Evolutionary conservation across 305 asterid species (phyloP), one percentile per base, ranked within the genome.

Genomic region (Solanum hybrid): DNA sequence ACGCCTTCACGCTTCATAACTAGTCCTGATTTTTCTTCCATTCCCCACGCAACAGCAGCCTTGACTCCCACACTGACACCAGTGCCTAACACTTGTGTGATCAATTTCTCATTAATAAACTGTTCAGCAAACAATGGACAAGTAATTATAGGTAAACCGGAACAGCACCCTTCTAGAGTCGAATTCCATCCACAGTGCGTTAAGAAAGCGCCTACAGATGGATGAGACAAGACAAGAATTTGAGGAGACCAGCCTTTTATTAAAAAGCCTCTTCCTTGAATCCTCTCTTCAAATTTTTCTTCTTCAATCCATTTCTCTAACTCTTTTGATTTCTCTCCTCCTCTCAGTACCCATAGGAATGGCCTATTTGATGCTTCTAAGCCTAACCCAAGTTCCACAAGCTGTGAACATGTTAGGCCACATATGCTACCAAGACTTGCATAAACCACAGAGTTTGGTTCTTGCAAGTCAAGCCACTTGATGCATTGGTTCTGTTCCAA

Each of bases 151-250:
- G 97, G 94, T 79, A 91, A 17, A 0, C 97, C 95, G 0, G 91
- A 90, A 26, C 88, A 78, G 26, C 94, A 78, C 0, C 93, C 96
- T 88, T 94, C 95, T 11, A 92, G 32, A 0, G 93, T 89, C 42
- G 96, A 94, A 75, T 94, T 94, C 95, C 95, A 93, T n/a, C 95
- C 95, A 24, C 95, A 93, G 15, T 94, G 96, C 12, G 95, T 93
- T 51, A 93, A 34, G 91, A 94, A 94, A 17, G 92, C 93, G 27
- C 95, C 96, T 4, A 93, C 66, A 0, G 95, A 89, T 8, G 88
- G 91, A 82, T 94, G 96, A 19, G 94, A 92, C 31, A 94, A 85
- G 56, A 94, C 92, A 4, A 91, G 91, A 10, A 94, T 88, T 75
- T 94, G 97, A 2, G 96, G 97, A 2, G 94, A 94, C 97, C 96